Conservation (phyloP, 768 basidiomycete species). For the Mycena vitilis region DNA sequence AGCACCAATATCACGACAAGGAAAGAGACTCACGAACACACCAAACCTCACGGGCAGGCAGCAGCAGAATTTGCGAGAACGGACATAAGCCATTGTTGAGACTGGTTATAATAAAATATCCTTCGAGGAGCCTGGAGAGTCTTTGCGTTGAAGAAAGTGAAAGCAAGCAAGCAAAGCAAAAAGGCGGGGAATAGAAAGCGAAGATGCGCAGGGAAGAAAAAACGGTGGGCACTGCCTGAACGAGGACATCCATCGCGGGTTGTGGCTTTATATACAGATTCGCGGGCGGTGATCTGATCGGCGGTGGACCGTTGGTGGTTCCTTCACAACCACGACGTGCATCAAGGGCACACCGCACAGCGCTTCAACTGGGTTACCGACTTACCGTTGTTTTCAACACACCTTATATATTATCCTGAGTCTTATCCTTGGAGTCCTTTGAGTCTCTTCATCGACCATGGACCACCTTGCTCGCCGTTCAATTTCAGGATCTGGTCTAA, state of each 20-base stretch:
- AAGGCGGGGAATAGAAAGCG: background rate
- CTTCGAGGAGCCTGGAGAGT: conserved; percentile 30
- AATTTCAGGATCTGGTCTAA: too few species aligned
- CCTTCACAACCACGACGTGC: too few species aligned
- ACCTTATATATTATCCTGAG: too few species aligned
- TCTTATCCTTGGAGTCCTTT: too few species aligned
- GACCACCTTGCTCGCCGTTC: too few species aligned
- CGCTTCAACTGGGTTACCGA: too few species aligned
- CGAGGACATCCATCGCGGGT: conserved; percentile 8
- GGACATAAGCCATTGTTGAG: conserved; percentile 61
- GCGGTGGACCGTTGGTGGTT: too few species aligned
- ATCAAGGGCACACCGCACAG: too few species aligned
- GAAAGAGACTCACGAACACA: conserved; percentile 59
- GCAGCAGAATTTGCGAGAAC: conserved; percentile 70
- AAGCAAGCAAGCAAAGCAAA: conserved; percentile 18
- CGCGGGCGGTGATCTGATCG: too few species aligned
- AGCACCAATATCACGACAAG: background rate
- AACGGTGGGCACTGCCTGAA: conserved; percentile 30
- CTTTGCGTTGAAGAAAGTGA: conserved; percentile 21
- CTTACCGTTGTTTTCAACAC: too few species aligned
- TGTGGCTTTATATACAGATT: background rate
- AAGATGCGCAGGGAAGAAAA: conserved; percentile 21
- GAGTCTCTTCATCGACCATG: too few species aligned
- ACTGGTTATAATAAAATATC: conserved; percentile 31
- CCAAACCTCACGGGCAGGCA: conserved; percentile 75